phyloP scores from a whole-genome alignment of 331 rosid species.

The Saraca asoca region DNA sequence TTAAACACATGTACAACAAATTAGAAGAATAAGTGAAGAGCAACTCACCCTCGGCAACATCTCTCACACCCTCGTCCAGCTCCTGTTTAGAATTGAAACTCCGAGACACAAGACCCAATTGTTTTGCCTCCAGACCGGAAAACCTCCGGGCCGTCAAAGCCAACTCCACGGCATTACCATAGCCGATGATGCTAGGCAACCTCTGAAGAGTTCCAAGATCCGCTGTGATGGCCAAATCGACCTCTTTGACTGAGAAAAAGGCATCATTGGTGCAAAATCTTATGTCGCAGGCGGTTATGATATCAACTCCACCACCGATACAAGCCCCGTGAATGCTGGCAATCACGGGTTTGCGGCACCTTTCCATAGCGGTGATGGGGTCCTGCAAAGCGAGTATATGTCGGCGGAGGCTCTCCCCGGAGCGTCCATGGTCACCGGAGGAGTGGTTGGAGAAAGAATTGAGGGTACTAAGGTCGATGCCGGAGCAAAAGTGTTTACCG shows the following conservation, averaged over 20 bases:
- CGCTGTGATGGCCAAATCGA: conserved; percentile 77
- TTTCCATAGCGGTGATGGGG: conserved; percentile 68
- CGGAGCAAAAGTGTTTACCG: conserved; percentile 82
- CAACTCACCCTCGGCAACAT: conserved; percentile 58
- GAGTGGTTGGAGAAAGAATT: conserved; percentile 19
- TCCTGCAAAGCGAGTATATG: conserved; percentile 68
- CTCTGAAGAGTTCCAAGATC: conserved; percentile 89
- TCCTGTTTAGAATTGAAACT: conserved; percentile 52
- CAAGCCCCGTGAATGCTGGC: conserved; percentile 76
- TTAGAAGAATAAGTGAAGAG: background rate
- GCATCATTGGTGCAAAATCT: conserved; percentile 74
- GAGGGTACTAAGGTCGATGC: conserved; percentile 65
- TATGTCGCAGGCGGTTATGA: conserved; percentile 76
- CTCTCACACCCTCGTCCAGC: conserved; percentile 49
- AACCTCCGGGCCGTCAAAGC: conserved; percentile 79
- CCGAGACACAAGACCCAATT: conserved; percentile 65
- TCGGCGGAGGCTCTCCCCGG: conserved; percentile 65
- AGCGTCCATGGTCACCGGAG: conserved; percentile 51
- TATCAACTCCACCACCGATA: conserved; percentile 80
- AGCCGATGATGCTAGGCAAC: conserved; percentile 73
- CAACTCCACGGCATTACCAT: conserved; percentile 73
- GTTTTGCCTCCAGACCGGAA: conserved; percentile 75
- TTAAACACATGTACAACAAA: too few relatives aligned
- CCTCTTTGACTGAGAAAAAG: conserved; percentile 82
- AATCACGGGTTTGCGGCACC: conserved; percentile 85